Conservation (phyloP, 352 stramenopile genomes). For the Achlya hypogyna region DNA sequence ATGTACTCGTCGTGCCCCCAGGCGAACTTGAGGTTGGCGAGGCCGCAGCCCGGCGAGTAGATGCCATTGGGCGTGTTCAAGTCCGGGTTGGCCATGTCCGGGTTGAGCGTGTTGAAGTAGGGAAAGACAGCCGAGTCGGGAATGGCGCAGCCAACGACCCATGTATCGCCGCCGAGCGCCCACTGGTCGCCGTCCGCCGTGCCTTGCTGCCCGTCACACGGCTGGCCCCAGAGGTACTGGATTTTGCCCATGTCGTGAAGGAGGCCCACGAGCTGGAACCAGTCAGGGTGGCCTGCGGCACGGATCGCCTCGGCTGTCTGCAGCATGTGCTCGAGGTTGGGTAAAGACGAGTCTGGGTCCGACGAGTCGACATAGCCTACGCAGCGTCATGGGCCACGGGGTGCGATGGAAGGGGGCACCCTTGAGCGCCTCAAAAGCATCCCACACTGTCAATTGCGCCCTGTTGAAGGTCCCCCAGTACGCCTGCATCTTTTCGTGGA, state of each 20-base stretch:
- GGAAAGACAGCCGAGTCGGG: conserved; percentile 85
- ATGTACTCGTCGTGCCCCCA: conserved; percentile 93
- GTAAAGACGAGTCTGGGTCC: conserved; percentile 85
- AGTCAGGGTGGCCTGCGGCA: conserved; percentile 82
- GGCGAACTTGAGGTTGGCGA: conserved; percentile 84
- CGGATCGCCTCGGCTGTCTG: conserved; percentile 91
- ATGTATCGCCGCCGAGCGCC: conserved; percentile 90
- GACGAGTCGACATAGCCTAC: conserved; percentile 86
- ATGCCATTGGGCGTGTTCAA: conserved; percentile 86
- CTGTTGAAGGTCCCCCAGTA: conserved; percentile 67
- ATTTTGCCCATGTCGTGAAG: conserved; percentile 94
- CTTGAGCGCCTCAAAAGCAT: conserved; percentile 84
- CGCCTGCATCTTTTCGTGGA: conserved; percentile 57
- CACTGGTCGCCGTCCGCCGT: conserved; percentile 84
- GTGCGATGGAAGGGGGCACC: conserved; percentile 15
- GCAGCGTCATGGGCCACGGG: too few relatives aligned
- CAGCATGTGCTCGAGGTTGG: conserved; percentile 90
- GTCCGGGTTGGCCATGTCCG: conserved; percentile 74
- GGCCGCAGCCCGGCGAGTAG: conserved; percentile 82
- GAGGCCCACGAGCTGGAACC: conserved; percentile 87
- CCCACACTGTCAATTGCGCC: conserved; percentile 85
- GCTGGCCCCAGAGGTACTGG: conserved; percentile 86
- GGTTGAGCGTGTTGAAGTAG: conserved; percentile 84
- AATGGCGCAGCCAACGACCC: conserved; percentile 85
- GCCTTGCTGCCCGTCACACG: conserved; percentile 80